These are phyloP conservation scores for Pseudomassariella vexata DNA, from an alignment of 2,329 filamentous ascomycete species.

Conservation along the genomic window DNA sequence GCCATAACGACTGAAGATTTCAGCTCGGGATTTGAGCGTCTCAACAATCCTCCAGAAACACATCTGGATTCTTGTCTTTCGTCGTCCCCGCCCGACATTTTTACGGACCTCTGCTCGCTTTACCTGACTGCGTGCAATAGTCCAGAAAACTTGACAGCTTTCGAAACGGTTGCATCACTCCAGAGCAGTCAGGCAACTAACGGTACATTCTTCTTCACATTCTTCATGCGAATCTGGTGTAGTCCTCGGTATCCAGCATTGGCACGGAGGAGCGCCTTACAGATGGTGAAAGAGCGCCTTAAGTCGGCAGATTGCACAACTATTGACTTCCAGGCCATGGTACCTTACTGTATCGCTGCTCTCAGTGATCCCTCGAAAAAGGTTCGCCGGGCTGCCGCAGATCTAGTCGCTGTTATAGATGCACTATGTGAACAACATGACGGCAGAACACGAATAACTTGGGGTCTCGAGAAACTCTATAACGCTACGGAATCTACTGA, in stretches of 20 bases:
- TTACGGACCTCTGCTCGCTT: constrained; percentile 52
- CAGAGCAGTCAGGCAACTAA: constrained; percentile 47
- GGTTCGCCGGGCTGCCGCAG: constrained; percentile 70
- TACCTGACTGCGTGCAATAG: constrained; percentile 38
- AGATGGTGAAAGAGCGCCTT: constrained; percentile 53
- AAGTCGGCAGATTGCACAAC: constrained; percentile 41
- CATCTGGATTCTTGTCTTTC: constrained; percentile 45
- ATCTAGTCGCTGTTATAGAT: constrained; percentile 55
- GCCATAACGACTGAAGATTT: constrained; percentile 15
- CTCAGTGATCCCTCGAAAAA: constrained; percentile 70
- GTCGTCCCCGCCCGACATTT: constrained; percentile 43
- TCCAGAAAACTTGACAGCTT: constrained; percentile 35
- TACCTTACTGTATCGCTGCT: constrained; percentile 76
- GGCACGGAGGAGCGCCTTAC: constrained; percentile 64
- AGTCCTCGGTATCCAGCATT: constrained; percentile 64
- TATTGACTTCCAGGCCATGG: constrained; percentile 67
- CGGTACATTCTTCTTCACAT: constrained; percentile 65
- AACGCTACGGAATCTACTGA: constrained; percentile 46
- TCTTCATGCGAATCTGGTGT: constrained; percentile 71
- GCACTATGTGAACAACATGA: constrained; percentile 34
- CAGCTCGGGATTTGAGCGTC: constrained; percentile 17
- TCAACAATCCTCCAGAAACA: constrained; percentile 22
- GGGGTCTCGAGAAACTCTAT: constrained; percentile 64
- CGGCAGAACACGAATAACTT: constrained; percentile 39
- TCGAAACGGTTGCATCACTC: constrained; percentile 51